Percentiles rank a stretch among this genome's conserved stretches.
These are phyloP conservation scores for Paraconiothyrium sp. DNA, from an alignment of 2,329 filamentous ascomycete species.

Conservation along the genomic window DNA sequence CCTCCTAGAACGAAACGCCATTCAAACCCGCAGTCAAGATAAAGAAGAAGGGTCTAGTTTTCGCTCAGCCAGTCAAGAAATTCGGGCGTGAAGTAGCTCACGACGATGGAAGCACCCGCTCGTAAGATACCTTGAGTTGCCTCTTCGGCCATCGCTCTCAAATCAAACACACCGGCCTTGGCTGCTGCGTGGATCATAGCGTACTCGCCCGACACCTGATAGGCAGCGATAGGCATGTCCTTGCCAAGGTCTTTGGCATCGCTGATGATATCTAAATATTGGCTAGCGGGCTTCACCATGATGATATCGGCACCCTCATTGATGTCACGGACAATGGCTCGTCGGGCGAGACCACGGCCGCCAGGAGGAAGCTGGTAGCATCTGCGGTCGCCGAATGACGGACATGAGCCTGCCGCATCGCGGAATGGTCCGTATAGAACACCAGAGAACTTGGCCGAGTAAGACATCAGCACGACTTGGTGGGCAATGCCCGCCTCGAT, in stretches of 20 bases:
- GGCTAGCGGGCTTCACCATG: constrained; percentile 97
- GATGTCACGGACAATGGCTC: constrained; percentile 90
- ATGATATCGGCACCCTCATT: constrained; percentile 95
- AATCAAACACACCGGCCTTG: constrained; percentile 94
- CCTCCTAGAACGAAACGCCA: not conserved
- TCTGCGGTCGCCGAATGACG: constrained; percentile 91
- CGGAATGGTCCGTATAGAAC: constrained; percentile 97
- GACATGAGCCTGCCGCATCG: constrained; percentile 89
- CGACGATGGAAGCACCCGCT: constrained; percentile 90
- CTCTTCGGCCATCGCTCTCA: constrained; percentile 95
- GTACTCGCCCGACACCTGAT: constrained; percentile 96
- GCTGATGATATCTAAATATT: constrained; percentile 96
- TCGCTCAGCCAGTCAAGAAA: constrained; percentile 69
- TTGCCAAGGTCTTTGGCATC: constrained; percentile 94
- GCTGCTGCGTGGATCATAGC: constrained; percentile 98
- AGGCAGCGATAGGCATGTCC: constrained; percentile 92
- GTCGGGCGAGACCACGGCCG: constrained; percentile 87
- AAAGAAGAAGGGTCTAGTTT: constrained; percentile 17
- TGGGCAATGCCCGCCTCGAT: constrained; percentile 95
- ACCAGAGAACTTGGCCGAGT: constrained; percentile 96
- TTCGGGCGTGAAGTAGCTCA: constrained; percentile 93
- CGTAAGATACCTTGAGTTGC: constrained; percentile 91
- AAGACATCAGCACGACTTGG: constrained; percentile 93
- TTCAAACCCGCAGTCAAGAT: not conserved
- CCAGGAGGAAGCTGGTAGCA: constrained; percentile 97